A percentile compares a stretch with the other conserved stretches of the same genome.
These are phyloP conservation scores for Rhodotorula sp. DNA, from an alignment of 1,284 basidiomycete genomes.

Conservation along the genomic window DNA sequence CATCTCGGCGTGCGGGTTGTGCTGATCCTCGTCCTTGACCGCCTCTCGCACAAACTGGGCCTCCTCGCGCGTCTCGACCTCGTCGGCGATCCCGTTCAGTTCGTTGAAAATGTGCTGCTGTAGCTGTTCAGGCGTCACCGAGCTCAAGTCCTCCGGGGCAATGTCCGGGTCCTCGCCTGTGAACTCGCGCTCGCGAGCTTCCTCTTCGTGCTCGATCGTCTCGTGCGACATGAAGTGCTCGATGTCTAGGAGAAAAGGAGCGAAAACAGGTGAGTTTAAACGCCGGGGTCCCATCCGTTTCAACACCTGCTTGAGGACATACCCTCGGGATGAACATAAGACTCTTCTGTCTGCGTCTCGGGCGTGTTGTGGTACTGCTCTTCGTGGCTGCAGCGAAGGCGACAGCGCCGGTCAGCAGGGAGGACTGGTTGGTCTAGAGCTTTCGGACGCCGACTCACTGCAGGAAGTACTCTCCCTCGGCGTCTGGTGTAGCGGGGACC, in stretches of 20 bases:
- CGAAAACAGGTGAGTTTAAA: background rate
- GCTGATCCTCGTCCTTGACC: conserved; percentile 11
- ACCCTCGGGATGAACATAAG: conserved; percentile 91
- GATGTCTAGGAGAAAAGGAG: conserved; percentile 41
- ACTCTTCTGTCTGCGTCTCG: conserved; percentile 93
- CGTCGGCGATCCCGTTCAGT: conserved; percentile 24
- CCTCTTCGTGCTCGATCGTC: conserved; percentile 80
- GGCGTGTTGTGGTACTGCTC: conserved; percentile 91
- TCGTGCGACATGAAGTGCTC: conserved; percentile 89
- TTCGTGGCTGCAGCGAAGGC: conserved; percentile 87
- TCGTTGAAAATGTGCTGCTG: conserved; percentile 36
- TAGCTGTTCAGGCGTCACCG: conserved; percentile 19
- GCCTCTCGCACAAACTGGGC: conserved; percentile 38
- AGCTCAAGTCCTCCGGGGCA: conserved; percentile 3
- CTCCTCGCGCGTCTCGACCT: conserved; percentile 24
- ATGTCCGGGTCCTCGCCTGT: conserved; percentile 51
- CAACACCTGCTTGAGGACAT: conserved; percentile 45
- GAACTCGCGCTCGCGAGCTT: conserved; percentile 53
- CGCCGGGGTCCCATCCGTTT: too few species aligned
- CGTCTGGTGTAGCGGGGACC: conserved; percentile 44
- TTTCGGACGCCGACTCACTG: conserved; percentile 2
- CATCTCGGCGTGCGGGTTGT: conserved; percentile 46
- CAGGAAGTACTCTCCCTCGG: conserved; percentile 55
- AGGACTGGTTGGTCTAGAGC: too few species aligned
- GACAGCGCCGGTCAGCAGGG: background rate